Evolutionary conservation across 2,329 filamentous ascomycete genomes (phyloP), one percentile per base, ranked within the genome.

Genomic region (Bipolaris gigantea): DNA sequence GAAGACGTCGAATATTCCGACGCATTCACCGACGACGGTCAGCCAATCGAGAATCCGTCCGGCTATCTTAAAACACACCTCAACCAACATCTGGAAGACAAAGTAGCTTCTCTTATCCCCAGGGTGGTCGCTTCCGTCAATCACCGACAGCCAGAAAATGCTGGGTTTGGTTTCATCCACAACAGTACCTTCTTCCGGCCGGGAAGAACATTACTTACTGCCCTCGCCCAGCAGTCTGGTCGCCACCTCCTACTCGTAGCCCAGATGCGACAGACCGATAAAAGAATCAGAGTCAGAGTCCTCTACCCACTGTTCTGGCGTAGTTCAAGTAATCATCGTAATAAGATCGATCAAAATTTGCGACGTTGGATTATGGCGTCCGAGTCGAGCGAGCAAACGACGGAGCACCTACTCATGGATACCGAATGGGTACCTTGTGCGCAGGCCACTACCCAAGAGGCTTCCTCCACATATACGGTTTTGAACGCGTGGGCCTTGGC

Each of bases 401-500:
- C 11, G 39, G 25, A 16, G 5, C 30, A 30, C 5, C 9, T 47
- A 16, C 50, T 45, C 4, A 32, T 46, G 4, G 8, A 34, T 18
- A 32, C 41, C 8, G 13, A 40, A 5, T 60, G 55, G 57, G 30
- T 54, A 6, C 43, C 39, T 9, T 55, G 46, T 25, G 43, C 57
- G 13, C 56, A 55, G 19, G 10, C 36, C 25, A 33, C 35, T 10
- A 41, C 41, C 9, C 13, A 19, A 1, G 41, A 45, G 9, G 42
- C 36, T 11, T 53, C 49, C 19, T 43, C 40, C 15, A 35, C 36
- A 10, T 59, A 46, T 16, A 48, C 48, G 1, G 46, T 65, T 6
- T n/a, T 64, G 23, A 64, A 57, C 25, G 64, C 55, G 1, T 67
- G 62, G 62, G 47, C 58, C 8, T 30, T 65, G 9, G 62, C 58